A percentile compares a stretch with the other conserved stretches of the same genome.
phyloP scores from a whole-genome alignment of 352 stramenopile genomes.

The Phytophthora pistaciae region DNA sequence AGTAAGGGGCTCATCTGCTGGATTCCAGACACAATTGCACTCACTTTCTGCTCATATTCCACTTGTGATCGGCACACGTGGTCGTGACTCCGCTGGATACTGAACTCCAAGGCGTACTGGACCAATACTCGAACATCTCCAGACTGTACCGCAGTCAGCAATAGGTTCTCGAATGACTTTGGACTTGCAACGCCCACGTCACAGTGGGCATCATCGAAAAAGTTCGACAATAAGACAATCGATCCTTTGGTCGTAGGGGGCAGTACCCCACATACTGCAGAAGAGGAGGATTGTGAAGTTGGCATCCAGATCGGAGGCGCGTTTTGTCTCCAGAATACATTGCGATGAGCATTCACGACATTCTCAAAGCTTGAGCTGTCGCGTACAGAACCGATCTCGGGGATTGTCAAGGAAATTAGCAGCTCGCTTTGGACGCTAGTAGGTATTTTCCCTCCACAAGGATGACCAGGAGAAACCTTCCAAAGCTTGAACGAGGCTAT shows the following conservation, averaged over 20 bases:
- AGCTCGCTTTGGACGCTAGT: constrained; percentile 1
- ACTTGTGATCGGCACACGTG: constrained; percentile 59
- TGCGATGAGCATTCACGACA: constrained; percentile 48
- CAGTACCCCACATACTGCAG: not conserved
- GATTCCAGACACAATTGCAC: constrained; percentile 44
- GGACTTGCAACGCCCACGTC: constrained; percentile 44
- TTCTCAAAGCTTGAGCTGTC: constrained; percentile 50
- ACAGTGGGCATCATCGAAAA: constrained; percentile 65
- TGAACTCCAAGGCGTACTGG: constrained; percentile 45
- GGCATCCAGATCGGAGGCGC: constrained; percentile 48
- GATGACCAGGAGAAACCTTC: constrained; percentile 17
- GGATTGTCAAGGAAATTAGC: constrained; percentile 33
- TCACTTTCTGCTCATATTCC: constrained; percentile 62
- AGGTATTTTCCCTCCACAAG: not conserved
- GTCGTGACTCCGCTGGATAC: constrained; percentile 43
- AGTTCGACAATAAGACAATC: constrained; percentile 62
- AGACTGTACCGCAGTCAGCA: constrained; percentile 59
- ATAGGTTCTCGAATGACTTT: constrained; percentile 70
- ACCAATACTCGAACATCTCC: constrained; percentile 62
- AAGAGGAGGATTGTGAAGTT: not conserved
- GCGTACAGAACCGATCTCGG: constrained; percentile 34
- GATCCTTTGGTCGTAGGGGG: constrained; percentile 2
- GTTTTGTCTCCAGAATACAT: constrained; percentile 63
- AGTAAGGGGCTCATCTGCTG: constrained; percentile 66
- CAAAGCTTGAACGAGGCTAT: constrained; percentile 42